These are phyloP conservation scores for Exophiala mesophila DNA, from an alignment of 2,329 filamentous ascomycete species.

Conservation along the genomic window DNA sequence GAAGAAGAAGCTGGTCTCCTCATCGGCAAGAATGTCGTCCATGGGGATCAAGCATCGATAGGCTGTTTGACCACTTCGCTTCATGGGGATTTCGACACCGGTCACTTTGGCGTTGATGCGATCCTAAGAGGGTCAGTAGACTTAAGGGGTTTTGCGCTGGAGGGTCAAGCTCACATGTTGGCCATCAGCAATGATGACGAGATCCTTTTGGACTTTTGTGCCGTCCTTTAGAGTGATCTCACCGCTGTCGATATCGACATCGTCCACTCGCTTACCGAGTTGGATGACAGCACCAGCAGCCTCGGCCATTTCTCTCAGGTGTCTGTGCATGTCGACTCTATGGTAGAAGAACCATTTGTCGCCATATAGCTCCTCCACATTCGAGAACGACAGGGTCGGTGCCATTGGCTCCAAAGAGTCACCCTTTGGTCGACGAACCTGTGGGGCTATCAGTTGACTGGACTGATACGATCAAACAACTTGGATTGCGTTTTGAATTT, in stretches of 20 bases:
- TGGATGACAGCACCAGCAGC: slow-evolving; percentile 24
- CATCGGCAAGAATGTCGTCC: slow-evolving; percentile 25
- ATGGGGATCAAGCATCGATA: slow-evolving; percentile 27
- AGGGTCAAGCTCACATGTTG: slow-evolving; percentile 24
- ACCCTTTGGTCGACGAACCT: slow-evolving; percentile 25
- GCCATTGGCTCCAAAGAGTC: slow-evolving; percentile 27
- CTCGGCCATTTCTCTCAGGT: slow-evolving; percentile 33
- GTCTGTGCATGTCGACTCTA: slow-evolving; percentile 40
- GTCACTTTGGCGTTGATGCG: slow-evolving; percentile 25
- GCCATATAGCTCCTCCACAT: slow-evolving; percentile 23
- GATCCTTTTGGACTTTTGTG: slow-evolving; percentile 31
- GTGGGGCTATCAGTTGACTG: too few species aligned
- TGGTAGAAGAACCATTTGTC: slow-evolving; percentile 33
- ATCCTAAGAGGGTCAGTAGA: slow-evolving; percentile 11
- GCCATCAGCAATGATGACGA: slow-evolving; percentile 37
- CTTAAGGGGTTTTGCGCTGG: slow-evolving; percentile 5
- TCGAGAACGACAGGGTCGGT: slow-evolving; percentile 22
- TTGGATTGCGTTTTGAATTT: background rate
- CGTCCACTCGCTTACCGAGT: slow-evolving; percentile 29
- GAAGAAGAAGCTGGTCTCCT: slow-evolving; percentile 23
- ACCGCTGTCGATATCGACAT: slow-evolving; percentile 27
- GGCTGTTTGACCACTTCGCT: slow-evolving; percentile 25
- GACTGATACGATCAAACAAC: background rate
- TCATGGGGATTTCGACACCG: slow-evolving; percentile 24
- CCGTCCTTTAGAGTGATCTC: slow-evolving; percentile 31